These are phyloP conservation scores for Penicillium tannophilum DNA, from an alignment of 495 filamentous ascomycete species.

Conservation along the genomic window DNA sequence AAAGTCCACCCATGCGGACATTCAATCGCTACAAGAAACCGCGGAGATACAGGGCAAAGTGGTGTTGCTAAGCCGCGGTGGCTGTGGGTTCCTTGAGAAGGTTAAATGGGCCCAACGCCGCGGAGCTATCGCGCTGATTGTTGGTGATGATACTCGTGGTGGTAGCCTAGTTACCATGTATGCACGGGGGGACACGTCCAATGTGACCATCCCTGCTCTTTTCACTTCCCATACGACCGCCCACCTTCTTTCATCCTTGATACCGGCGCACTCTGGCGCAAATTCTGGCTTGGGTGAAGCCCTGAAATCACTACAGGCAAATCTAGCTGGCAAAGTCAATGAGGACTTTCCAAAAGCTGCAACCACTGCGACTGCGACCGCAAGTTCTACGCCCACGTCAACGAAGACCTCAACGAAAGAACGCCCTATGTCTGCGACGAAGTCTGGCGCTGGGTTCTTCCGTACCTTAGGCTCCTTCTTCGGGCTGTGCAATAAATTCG, in stretches of 20 bases:
- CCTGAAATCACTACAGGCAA: conserved; percentile 25
- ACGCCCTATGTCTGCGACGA: conserved; percentile 14
- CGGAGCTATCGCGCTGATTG: conserved; percentile 85
- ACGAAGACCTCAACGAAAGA: conserved; percentile 26
- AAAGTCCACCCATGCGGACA: conserved; percentile 75
- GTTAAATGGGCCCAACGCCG: conserved; percentile 93
- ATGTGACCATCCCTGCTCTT: conserved; percentile 88
- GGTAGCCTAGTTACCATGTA: conserved; percentile 94
- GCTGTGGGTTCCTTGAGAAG: conserved; percentile 96
- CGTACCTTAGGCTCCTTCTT: conserved; percentile 55
- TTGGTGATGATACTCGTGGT: conserved; percentile 88
- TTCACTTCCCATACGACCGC: conserved; percentile 97
- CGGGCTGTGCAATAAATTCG: conserved; percentile 45
- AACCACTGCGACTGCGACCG: conserved; percentile 27
- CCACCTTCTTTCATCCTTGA: conserved; percentile 86
- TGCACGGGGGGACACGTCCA: conserved; percentile 89
- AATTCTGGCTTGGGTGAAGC: conserved; percentile 56
- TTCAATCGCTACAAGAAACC: conserved; percentile 90
- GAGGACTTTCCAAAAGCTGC: conserved; percentile 23
- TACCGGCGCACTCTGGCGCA: conserved; percentile 67
- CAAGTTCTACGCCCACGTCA: conserved; percentile 29
- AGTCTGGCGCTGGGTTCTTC: conserved; percentile 54
- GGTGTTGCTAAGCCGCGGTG: conserved; percentile 85
- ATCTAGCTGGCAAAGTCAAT: conserved; percentile 23
- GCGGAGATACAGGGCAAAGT: conserved; percentile 94